Conservation (phyloP, 306 rosid genomes). For the Myrica gale region DNA sequence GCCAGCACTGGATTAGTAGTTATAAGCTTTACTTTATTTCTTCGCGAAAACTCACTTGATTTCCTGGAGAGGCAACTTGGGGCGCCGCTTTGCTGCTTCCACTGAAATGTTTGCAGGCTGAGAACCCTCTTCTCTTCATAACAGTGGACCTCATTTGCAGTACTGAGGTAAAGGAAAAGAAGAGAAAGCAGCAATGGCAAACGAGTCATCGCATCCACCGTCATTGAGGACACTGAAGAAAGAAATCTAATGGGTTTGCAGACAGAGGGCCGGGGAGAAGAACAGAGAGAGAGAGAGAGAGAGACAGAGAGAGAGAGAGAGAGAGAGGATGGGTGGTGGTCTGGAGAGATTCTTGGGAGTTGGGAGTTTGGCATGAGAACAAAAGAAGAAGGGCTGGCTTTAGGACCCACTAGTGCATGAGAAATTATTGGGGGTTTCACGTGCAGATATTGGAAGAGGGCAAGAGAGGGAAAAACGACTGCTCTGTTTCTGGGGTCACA, state of each 20-base stretch:
- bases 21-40: slow-evolving; percentile 5
- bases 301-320: slow-evolving; percentile 13
- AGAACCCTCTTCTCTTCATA: slow-evolving; percentile 42
- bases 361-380: slow-evolving; percentile 75
- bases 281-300: slow-evolving; percentile 11
- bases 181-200: slow-evolving; percentile 27
- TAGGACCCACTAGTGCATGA: slow-evolving; percentile 82
- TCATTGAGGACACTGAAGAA: slow-evolving; percentile 26
- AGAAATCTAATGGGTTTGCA: background rate
- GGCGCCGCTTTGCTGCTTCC: slow-evolving; percentile 27
- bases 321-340: slow-evolving; percentile 1
- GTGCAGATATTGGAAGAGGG: slow-evolving; percentile 34
- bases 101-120: slow-evolving; percentile 34
- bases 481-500: background rate
- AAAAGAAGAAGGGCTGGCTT: slow-evolving; percentile 70
- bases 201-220: slow-evolving; percentile 33
- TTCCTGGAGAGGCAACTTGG: slow-evolving; percentile 31
- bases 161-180: slow-evolving; percentile 35
- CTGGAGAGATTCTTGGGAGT: slow-evolving; percentile 53
- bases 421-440: slow-evolving; percentile 79
- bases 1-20: background rate
- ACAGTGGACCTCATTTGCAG: slow-evolving; percentile 40
- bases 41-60: slow-evolving; percentile 43
- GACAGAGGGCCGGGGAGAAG: slow-evolving; percentile 16
- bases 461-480: slow-evolving; percentile 17